Percentiles rank a stretch among this genome's conserved stretches.
These are phyloP conservation scores for Ganoderma lucidum DNA, from an alignment of 1,284 basidiomycete species.

Conservation along the genomic window DNA sequence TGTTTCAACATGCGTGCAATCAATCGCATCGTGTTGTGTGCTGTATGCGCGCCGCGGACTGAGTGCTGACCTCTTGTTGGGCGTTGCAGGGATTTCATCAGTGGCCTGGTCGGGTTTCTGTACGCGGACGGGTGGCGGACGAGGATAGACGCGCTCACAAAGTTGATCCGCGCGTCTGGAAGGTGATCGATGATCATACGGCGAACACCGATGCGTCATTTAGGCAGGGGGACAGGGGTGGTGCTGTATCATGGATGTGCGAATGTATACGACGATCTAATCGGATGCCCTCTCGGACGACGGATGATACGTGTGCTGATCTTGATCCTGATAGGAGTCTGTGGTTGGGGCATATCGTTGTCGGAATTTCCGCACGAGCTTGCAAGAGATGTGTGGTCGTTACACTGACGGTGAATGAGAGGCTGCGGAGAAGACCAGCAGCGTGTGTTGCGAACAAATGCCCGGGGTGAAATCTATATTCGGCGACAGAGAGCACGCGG, in stretches of 20 bases:
- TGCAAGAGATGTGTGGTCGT: not conserved
- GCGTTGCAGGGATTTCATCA: conserved; percentile 75
- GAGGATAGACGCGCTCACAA: conserved; percentile 60
- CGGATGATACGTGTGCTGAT: not conserved
- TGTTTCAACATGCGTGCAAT: conserved; percentile 40
- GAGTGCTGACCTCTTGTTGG: conserved; percentile 10
- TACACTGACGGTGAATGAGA: not conserved
- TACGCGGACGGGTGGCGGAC: conserved; percentile 78
- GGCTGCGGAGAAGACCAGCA: conserved; percentile 17
- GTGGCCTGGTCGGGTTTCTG: conserved; percentile 75
- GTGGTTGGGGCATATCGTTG: not conserved
- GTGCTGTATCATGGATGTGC: conserved; percentile 19
- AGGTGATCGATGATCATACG: conserved; percentile 25
- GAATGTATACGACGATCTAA: conserved; percentile 31
- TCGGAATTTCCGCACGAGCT: not conserved
- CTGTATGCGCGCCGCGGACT: conserved; percentile 22
- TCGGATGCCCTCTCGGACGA: conserved; percentile 19
- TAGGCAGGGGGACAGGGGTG: conserved; percentile 4
- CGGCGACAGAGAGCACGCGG: conserved; percentile 16
- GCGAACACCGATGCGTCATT: not conserved
- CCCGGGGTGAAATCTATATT: conserved; percentile 3
- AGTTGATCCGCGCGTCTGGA: conserved; percentile 42
- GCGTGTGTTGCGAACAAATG: conserved; percentile 10
- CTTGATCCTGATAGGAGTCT: conserved; percentile 1
- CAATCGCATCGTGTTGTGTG: conserved; percentile 10